Base-by-base conservation (phyloP, 2,329 filamentous ascomycete genomes). In the Septoria linicola region DNA sequence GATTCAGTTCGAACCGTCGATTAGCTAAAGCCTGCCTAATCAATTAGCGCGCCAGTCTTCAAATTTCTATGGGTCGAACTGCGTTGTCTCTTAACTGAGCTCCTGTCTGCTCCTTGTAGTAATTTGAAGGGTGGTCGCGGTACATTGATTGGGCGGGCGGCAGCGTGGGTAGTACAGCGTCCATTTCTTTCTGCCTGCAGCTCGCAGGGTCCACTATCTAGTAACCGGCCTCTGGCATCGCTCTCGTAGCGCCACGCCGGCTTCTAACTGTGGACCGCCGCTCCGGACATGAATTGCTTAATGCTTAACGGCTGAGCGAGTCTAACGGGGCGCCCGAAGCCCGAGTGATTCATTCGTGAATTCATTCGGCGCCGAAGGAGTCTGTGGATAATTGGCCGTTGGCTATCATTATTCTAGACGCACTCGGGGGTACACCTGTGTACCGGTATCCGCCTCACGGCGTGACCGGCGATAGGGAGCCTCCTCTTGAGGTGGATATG, bases 361-460 rank as follows among this genome's bases (percentile, higher is more conserved):
- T 40, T 5, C 37, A 40, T 40, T 40, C 8, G 37, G 37, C 37
- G 37, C 37, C 37, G 37, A 40, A 40, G 37, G 37, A 40, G 37
- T 40, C 37, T 40, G 37, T 40, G 37, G 37, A 23, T 40, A 40
- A 40, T 40, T 40, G 37, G 37, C 37, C 37, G 37, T 40, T 40
- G 37, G 37, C 19, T 23, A 40, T 23, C 37, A 40, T 40, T 40
- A 40, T 40, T 40, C 37, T 8, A n/a, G 37, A 40, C 8, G 37
- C 37, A 40, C 37, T 40, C 17, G 37, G 37, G 37, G 37, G 37
- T 40, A 40, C 8, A 40, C 37, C 37, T 23, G 37, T 40, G 7
- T 40, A 40, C 37, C 37, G 37, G 37, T 40, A 40, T 40, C 37
- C 37, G 37, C 37, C 17, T 40, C 17, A 20, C 16, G 37, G 37